Percentiles rank a stretch among this genome's conserved stretches.
Conservation (phyloP, 306 rosid species). For the Ammopiptanthus mongolicus region DNA sequence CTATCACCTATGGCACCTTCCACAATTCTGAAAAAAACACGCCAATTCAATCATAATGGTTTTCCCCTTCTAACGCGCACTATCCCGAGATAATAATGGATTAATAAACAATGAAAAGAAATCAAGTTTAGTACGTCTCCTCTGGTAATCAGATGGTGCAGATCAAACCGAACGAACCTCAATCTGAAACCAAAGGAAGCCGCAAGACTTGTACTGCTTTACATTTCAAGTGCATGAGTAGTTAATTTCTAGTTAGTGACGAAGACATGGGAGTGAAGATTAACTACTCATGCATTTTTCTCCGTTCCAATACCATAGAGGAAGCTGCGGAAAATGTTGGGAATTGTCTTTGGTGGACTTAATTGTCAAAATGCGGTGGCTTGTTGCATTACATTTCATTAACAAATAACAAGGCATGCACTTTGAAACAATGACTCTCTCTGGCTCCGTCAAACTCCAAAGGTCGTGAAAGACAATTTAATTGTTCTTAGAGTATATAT, state of each 20-base stretch:
- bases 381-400: no score
- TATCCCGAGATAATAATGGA: background rate
- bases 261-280: background rate
- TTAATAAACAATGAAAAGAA: background rate
- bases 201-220: conserved; percentile 7
- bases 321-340: background rate
- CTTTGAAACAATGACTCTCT: background rate
- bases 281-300: no score
- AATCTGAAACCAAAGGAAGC: background rate
- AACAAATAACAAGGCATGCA: background rate
- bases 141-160: background rate
- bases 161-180: background rate
- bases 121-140: background rate
- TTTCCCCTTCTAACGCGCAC: background rate
- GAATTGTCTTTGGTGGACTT: background rate
- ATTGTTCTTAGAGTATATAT: no score
- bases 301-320: background rate
- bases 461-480: background rate
- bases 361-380: background rate
- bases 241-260: background rate
- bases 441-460: background rate
- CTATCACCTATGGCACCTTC: no score
- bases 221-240: background rate
- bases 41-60: background rate
- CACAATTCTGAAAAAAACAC: background rate